These are phyloP conservation scores for Colletotrichum abscissum DNA, from an alignment of 2,329 filamentous ascomycete species.

Conservation along the genomic window DNA sequence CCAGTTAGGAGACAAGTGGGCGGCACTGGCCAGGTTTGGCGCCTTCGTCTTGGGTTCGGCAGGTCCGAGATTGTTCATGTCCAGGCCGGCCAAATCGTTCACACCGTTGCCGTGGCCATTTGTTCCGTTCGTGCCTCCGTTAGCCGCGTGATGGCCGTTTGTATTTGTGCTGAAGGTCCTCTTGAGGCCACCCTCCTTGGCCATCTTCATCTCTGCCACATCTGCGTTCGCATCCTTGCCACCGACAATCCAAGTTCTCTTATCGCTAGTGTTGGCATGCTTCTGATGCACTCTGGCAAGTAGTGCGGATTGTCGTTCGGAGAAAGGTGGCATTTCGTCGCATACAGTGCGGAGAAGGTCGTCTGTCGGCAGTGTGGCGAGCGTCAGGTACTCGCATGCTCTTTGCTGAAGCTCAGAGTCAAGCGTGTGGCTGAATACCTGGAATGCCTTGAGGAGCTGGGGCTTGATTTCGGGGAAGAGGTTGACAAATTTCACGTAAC, in stretches of 20 bases:
- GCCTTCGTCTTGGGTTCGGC: slow-evolving; percentile 70
- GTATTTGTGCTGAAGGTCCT: slow-evolving; percentile 80
- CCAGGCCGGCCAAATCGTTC: slow-evolving; percentile 83
- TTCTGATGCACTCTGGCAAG: slow-evolving; percentile 95
- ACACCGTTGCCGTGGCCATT: slow-evolving; percentile 63
- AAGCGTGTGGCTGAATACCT: slow-evolving; percentile 91
- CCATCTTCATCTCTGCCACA: slow-evolving; percentile 80
- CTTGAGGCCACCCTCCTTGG: slow-evolving; percentile 84
- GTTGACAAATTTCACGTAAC: slow-evolving; percentile 98
- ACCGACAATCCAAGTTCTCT: slow-evolving; percentile 97
- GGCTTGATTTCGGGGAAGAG: slow-evolving; percentile 98
- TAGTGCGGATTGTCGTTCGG: slow-evolving; percentile 90
- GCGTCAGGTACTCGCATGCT: slow-evolving; percentile 91
- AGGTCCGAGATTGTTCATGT: slow-evolving; percentile 74
- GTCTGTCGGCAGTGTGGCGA: slow-evolving; percentile 88
- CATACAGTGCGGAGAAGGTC: slow-evolving; percentile 93
- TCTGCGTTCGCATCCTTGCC: slow-evolving; percentile 94
- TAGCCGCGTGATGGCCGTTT: slow-evolving; percentile 58
- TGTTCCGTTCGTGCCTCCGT: slow-evolving; percentile 57
- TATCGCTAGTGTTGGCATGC: slow-evolving; percentile 91
- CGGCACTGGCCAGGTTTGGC: slow-evolving; percentile 90
- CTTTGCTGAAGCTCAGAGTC: slow-evolving; percentile 96
- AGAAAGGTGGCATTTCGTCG: slow-evolving; percentile 99
- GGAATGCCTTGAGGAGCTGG: slow-evolving; percentile 90
- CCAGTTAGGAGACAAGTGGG: slow-evolving; percentile 95